Base-by-base conservation (phyloP, 2,329 filamentous ascomycete species). In the Hypoxylon rubiginosum region DNA sequence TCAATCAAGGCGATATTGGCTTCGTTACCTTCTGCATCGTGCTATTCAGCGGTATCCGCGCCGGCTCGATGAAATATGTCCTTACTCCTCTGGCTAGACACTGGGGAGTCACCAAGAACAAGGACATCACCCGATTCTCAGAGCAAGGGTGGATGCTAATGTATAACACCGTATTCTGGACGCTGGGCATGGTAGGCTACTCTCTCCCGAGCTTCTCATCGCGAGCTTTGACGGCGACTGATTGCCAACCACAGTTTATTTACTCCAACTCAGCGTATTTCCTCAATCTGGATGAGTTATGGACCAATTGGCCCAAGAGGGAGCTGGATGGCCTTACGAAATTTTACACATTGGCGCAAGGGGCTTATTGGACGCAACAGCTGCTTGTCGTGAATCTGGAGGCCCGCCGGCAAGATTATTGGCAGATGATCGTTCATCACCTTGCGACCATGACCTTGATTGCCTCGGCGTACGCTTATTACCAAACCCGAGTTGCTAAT, bases 361-460 rank as follows among this genome's bases (percentile, higher is more conserved):
- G 94, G 79, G 90, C 91, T 15, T 97, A 97, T 79, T 97, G 93
- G 91, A 81, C 97, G 48, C 95, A 97, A 81, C 94, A 97, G 80
- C 91, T 97, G 69, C 83, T 97, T 36, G 92, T 97, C 62, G 92
- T 98, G 78, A 91, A 97, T 79, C 92, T 98, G 63, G 95, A 98
- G 80, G 92, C 95, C 79, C 89, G 91, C 70, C 88, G 95, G 75
- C 97, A 97, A 81, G 95, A 98, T 74, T 91, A 97, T 80, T 91
- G 89, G 82, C 94, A 97, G 80, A 98, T 98, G 95, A 89, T 97
- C 71, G 90, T 89, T 13, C 95, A 98, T 79, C 95, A 98, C 81
- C 86, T 97, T 75, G 89, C 97, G 75, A 98, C 95, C 21, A 92
- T 89, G 73, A 82, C 84, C 2, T 87, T 98, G 49, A 89, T 98